Percentiles rank a stretch among this genome's conserved stretches.
phyloP scores from a whole-genome alignment of 345 rosid genomes.

The Aegle marmelos region DNA sequence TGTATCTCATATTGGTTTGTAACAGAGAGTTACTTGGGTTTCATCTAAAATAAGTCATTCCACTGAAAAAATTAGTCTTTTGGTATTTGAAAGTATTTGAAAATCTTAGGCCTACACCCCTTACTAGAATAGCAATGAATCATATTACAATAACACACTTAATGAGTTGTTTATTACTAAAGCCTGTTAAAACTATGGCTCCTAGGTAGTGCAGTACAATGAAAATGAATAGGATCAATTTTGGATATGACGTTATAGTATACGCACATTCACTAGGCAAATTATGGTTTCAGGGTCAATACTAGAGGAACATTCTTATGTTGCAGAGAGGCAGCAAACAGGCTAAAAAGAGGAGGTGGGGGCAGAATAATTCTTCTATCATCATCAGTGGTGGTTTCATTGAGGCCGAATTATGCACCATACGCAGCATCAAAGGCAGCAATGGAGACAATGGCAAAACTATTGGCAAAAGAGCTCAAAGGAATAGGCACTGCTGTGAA shows the following conservation, averaged over 20 bases:
- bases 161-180: too few species aligned
- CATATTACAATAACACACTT: too few species aligned
- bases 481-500: conserved; percentile 40
- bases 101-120: too few species aligned
- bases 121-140: too few species aligned
- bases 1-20: too few species aligned
- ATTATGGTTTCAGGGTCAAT: conserved; percentile 21
- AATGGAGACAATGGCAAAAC: conserved; percentile 40
- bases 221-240: too few species aligned
- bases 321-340: conserved; percentile 36
- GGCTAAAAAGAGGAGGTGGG: conserved; percentile 32
- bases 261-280: not conserved
- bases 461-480: conserved; percentile 48
- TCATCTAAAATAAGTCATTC: too few species aligned
- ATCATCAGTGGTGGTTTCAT: conserved; percentile 28
- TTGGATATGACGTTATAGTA: not conserved
- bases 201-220: too few species aligned
- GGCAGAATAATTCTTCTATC: conserved; percentile 38
- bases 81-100: too few species aligned
- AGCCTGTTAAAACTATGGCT: too few species aligned
- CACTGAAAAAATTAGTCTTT: accelerated
- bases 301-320: conserved; percentile 44
- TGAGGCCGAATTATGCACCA: conserved; percentile 29
- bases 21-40: accelerated
- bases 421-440: conserved; percentile 46